A percentile compares a stretch with the other conserved stretches of the same genome.
Conservation (phyloP, 2,329 filamentous ascomycete genomes). For the Fusarium liriodendri region DNA sequence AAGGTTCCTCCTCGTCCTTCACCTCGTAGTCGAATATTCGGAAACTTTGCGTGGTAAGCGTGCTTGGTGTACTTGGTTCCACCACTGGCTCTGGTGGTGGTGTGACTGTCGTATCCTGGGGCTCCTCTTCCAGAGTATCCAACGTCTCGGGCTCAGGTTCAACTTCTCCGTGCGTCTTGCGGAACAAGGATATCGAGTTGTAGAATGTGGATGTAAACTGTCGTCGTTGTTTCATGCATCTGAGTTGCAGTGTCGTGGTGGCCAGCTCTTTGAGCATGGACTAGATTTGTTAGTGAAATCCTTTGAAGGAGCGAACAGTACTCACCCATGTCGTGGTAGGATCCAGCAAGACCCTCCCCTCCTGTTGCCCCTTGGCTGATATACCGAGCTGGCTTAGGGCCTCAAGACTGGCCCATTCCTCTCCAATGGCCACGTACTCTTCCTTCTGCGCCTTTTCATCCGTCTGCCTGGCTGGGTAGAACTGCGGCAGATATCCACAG, state of each 20-base stretch:
- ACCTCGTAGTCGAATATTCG: background rate
- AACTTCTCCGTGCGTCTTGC: background rate
- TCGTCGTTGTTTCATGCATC: slow-evolving; percentile 26
- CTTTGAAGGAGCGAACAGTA: fast-evolving
- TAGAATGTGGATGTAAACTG: slow-evolving; percentile 16
- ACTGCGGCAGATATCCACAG: slow-evolving; percentile 18
- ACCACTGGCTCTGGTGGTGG: background rate
- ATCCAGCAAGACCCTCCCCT: slow-evolving; percentile 8
- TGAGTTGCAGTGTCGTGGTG: slow-evolving; percentile 11
- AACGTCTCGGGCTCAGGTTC: background rate
- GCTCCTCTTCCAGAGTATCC: background rate
- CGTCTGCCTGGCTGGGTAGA: slow-evolving; percentile 10
- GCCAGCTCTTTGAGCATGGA: slow-evolving; percentile 26
- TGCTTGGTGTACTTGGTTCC: background rate
- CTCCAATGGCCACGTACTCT: slow-evolving; percentile 20
- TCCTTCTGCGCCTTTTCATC: background rate
- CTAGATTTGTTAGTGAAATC: background rate
- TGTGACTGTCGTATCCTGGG: background rate
- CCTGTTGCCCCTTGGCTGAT: background rate
- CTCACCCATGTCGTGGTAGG: slow-evolving; percentile 23
- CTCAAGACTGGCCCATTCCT: slow-evolving; percentile 27
- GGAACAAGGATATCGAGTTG: slow-evolving; percentile 10
- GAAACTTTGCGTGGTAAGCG: background rate
- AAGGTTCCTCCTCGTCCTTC: background rate
- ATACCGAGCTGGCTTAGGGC: slow-evolving; percentile 18